Conservation (phyloP, 2,329 filamentous ascomycete genomes). For the Aspergillus tubingensis region DNA sequence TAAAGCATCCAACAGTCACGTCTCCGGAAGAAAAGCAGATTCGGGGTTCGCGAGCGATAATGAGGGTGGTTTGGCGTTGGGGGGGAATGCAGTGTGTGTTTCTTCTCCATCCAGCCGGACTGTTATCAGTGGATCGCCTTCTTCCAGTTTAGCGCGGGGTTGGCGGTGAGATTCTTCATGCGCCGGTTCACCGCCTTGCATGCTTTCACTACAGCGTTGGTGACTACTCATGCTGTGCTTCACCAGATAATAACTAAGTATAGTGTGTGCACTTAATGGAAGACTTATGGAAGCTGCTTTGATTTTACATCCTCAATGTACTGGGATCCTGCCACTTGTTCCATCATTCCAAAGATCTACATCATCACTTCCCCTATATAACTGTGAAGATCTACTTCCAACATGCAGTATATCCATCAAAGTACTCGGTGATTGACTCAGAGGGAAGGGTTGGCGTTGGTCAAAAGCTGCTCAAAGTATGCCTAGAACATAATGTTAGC, state of each 20-base stretch:
- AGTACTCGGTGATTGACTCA: not conserved
- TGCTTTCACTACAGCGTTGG: not conserved
- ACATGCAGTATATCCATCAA: not conserved
- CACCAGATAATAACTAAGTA: not conserved
- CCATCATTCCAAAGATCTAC: not conserved
- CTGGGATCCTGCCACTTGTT: too few species aligned
- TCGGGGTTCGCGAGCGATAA: not conserved
- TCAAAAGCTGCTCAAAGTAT: slow-evolving; percentile 33
- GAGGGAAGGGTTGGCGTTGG: slow-evolving; percentile 30
- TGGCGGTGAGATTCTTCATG: slow-evolving; percentile 23
- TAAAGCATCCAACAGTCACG: slow-evolving; percentile 17
- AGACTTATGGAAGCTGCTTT: too few species aligned
- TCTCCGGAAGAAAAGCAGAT: not conserved
- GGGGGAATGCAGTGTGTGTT: slow-evolving; percentile 22
- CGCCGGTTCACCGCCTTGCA: slow-evolving; percentile 22
- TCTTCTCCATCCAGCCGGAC: slow-evolving; percentile 20
- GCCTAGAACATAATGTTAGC: slow-evolving; percentile 18
- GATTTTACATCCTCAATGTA: too few species aligned
- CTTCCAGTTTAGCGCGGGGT: slow-evolving; percentile 31
- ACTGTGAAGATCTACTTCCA: not conserved
- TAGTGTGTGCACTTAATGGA: too few species aligned
- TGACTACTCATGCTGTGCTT: not conserved
- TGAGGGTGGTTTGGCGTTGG: slow-evolving; percentile 3
- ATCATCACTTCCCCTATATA: slow-evolving; percentile 7
- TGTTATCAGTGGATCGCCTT: slow-evolving; percentile 28